Percentiles rank a stretch among this genome's conserved stretches.
Evolutionary conservation across 1,284 basidiomycete genomes (phyloP).

Genomic region (Gymnopus androsaceus): DNA sequence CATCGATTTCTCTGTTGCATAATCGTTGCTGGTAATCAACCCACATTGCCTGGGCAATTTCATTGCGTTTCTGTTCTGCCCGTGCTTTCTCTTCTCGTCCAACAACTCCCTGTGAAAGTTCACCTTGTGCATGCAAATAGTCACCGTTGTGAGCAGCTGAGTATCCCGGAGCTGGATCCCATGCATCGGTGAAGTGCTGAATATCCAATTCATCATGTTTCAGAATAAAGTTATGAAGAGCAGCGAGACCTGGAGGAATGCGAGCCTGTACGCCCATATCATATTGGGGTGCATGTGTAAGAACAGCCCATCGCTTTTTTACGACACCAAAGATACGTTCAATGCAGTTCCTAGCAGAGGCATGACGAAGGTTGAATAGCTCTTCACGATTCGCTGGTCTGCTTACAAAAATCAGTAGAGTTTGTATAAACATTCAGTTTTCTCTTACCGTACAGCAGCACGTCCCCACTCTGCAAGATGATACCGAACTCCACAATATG

Average conservation of each 20-base stretch:
- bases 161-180: not conserved
- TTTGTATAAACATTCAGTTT: too few relatives aligned
- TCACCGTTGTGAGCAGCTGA: not conserved
- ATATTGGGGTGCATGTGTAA: conserved; percentile 29
- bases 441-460: too few relatives aligned
- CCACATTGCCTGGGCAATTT: conserved; percentile 25
- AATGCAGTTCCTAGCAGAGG: conserved; percentile 38
- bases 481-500: too few relatives aligned
- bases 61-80: conserved; percentile 16
- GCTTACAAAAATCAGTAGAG: too few relatives aligned
- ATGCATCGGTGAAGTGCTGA: conserved; percentile 1
- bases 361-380: too few relatives aligned
- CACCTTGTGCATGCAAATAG: not conserved
- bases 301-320: conserved; percentile 35
- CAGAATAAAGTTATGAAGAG: conserved; percentile 41
- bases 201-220: conserved; percentile 26
- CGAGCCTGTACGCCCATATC: conserved; percentile 31
- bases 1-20: not conserved
- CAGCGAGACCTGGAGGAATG: conserved; percentile 31
- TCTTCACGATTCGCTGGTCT: too few relatives aligned
- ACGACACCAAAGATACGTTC: conserved; percentile 44
- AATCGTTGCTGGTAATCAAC: conserved; percentile 20
- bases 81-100: conserved; percentile 10
- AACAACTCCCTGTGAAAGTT: not conserved
- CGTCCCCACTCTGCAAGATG: too few relatives aligned